phyloP scores from a whole-genome alignment of 495 filamentous ascomycete species.

The Annulohypoxylon stygium region DNA sequence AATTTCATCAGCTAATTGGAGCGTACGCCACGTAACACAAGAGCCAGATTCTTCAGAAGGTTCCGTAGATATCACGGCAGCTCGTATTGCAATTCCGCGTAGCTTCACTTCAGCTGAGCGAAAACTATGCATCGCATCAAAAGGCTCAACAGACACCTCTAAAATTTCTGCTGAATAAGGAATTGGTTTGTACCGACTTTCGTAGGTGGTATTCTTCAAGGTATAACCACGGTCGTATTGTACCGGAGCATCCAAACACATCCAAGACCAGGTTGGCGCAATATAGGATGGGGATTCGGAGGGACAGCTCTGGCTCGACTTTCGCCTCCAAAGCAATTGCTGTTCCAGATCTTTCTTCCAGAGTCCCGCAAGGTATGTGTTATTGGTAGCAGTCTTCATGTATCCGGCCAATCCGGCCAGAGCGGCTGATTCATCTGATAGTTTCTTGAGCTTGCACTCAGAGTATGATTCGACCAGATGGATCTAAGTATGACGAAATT shows the following conservation, averaged over 20 bases:
- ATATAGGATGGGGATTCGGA: not conserved
- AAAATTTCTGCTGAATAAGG: not conserved
- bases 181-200: too few relatives aligned
- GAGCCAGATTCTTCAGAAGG: too few relatives aligned
- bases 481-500: not conserved
- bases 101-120: not conserved
- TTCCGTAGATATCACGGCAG: not conserved
- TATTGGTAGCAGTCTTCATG: not conserved
- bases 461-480: slow-evolving; percentile 14
- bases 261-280: slow-evolving; percentile 29
- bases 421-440: slow-evolving; percentile 26
- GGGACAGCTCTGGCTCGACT: not conserved
- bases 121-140: not conserved
- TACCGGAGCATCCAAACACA: not conserved
- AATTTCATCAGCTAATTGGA: not conserved
- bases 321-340: slow-evolving; percentile 1
- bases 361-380: slow-evolving; percentile 18
- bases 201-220: too few relatives aligned
- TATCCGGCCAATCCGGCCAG: slow-evolving; percentile 18
- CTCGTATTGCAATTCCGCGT: not conserved
- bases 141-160: not conserved
- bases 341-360: slow-evolving; percentile 14
- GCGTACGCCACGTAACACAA: too few relatives aligned
- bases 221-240: too few relatives aligned
- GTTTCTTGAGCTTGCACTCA: not conserved